Percentiles rank a stretch among this genome's conserved stretches.
phyloP scores from a whole-genome alignment of 2,329 filamentous ascomycete genomes.

The Ophiocordyceps camponoti-leonardi region DNA sequence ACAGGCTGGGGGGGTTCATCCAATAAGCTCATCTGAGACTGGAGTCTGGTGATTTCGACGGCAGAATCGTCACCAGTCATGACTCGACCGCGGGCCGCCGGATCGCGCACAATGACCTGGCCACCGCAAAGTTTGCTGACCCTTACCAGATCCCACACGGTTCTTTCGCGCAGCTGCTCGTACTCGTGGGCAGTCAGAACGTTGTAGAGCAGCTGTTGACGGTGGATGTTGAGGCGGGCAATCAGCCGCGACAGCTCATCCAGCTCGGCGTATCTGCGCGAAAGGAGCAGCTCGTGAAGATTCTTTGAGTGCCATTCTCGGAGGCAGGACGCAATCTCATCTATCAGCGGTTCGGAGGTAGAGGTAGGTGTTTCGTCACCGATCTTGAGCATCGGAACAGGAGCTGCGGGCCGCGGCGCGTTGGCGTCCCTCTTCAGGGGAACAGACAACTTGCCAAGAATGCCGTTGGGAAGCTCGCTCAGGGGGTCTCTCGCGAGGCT shows the following conservation, averaged over 20 bases:
- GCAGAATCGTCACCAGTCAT: slow-evolving; percentile 87
- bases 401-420: slow-evolving; percentile 65
- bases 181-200: slow-evolving; percentile 81
- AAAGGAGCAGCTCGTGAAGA: slow-evolving; percentile 76
- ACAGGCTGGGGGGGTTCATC: slow-evolving; percentile 59
- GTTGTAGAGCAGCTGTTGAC: slow-evolving; percentile 84
- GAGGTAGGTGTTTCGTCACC: slow-evolving; percentile 93
- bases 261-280: slow-evolving; percentile 62
- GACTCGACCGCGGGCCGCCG: slow-evolving; percentile 64
- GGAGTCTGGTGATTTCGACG: slow-evolving; percentile 75
- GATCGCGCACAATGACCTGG: slow-evolving; percentile 89
- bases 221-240: slow-evolving; percentile 63
- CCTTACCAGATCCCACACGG: slow-evolving; percentile 85
- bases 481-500: slow-evolving; percentile 13
- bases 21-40: slow-evolving; percentile 90
- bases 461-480: slow-evolving; percentile 21
- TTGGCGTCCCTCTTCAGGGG: slow-evolving; percentile 43
- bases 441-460: slow-evolving; percentile 24
- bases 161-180: slow-evolving; percentile 63
- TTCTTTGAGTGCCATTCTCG: slow-evolving; percentile 98
- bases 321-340: slow-evolving; percentile 92
- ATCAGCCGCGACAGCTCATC: slow-evolving; percentile 71
- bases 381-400: slow-evolving; percentile 93
- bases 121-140: slow-evolving; percentile 90
- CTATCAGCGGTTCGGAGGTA: slow-evolving; percentile 73